Evolutionary conservation across 2,329 filamentous ascomycete species (phyloP), one percentile per base, ranked within the genome.

Genomic region (Harringtonia aguacate): DNA sequence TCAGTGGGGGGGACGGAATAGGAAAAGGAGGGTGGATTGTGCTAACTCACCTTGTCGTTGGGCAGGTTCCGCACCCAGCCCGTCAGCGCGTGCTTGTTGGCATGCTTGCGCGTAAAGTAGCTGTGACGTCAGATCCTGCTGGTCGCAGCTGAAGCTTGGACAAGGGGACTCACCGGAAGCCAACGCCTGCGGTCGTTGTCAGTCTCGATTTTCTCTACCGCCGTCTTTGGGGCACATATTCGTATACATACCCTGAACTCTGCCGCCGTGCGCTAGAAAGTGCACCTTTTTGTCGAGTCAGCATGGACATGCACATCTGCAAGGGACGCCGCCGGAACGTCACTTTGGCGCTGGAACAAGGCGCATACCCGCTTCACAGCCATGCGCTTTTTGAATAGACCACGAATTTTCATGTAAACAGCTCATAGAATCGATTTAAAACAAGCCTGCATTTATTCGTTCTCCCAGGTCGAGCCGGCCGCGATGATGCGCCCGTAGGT

Each of bases 31-130:
- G 37, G 21, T 14, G 22, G 22, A 39, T 28, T 22, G 7, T 15
- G 8, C 8, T 35, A 15, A 41, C 52, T 35, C 51, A 72, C 77
- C 62, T 77, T 78, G 50, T 72, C 69, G 46, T 74, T 67, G 2
- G 64, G 54, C 0, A 73, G 76, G 55, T 81, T 81, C 30, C 71
- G 64, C 44, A 77, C 78, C 77, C 77, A 81, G 18, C 77, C 77
- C 0, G 75, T 78, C 7, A 81, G 47, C 6, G 62, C 63, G 36
- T 70, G 63, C 29, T 72, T 63, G 0, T 54, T 57, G 1, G 77
- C 77, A 45, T 65, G 69, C 50, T 69, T 70, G 30, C 65, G 65
- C 1, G 77, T 68, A 53, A 77, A 81, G 54, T 72, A 73, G 15
- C 73, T 75, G 35, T 2, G 14, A n/a, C 14, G 21, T 22, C 14